phyloP scores from a whole-genome alignment of 441 rosid genomes.

The Omphalea diandra region DNA sequence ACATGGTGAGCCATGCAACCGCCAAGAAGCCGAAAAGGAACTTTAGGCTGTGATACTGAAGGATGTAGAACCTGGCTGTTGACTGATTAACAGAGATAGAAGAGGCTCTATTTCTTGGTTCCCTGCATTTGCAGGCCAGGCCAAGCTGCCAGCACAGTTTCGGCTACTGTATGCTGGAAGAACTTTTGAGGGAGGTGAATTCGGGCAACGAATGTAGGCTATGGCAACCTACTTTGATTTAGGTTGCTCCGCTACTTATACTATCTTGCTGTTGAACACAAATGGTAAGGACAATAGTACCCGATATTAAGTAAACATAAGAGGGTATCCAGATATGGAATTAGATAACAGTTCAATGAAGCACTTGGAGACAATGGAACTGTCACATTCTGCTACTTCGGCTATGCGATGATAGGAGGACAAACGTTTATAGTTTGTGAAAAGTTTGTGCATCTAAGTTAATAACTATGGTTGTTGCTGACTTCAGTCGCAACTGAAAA shows the following conservation, averaged over 20 bases:
- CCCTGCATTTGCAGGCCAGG: neutral
- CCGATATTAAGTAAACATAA: neutral
- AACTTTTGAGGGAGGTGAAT: conserved; percentile 11
- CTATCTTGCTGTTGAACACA: neutral
- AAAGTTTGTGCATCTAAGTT: too few species aligned
- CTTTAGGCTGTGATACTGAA: neutral
- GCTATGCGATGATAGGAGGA: too few species aligned
- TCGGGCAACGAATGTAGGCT: neutral
- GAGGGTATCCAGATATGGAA: neutral
- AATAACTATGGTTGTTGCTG: too few species aligned
- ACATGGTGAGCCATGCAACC: neutral
- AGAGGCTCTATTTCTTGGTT: conserved; percentile 20
- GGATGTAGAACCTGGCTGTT: neutral
- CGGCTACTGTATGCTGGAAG: neutral
- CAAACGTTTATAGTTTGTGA: too few species aligned
- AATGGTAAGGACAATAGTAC: neutral
- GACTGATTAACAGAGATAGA: neutral
- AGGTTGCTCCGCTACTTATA: too few species aligned
- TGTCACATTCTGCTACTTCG: neutral
- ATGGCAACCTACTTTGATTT: too few species aligned
- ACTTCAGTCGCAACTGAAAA: too few species aligned
- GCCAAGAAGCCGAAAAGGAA: neutral
- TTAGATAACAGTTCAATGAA: neutral
- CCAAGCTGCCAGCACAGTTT: neutral
- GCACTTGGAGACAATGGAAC: neutral